Evolutionary conservation across 305 asterid genomes (phyloP).

Genomic region (Fraxinus angustifolia): DNA sequence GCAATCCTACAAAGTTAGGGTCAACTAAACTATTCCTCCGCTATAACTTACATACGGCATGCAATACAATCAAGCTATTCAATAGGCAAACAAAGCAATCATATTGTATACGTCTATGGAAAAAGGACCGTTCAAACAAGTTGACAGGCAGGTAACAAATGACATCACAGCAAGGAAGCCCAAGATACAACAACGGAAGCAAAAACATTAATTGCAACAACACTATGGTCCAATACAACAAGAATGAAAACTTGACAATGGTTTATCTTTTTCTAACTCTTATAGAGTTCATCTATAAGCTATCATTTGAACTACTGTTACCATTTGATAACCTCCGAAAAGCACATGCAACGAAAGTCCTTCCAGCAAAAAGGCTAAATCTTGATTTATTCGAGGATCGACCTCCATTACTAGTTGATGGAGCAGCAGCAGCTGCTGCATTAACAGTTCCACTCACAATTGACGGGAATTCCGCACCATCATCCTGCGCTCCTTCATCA

Average conservation of each 20-base stretch:
- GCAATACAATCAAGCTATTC: background rate
- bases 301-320: constrained; percentile 39
- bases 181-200: constrained; percentile 20
- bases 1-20: background rate
- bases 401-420: constrained; percentile 45
- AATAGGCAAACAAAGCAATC: constrained; percentile 1
- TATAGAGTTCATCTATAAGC: constrained; percentile 30
- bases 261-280: constrained; percentile 14
- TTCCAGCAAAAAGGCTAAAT: constrained; percentile 61
- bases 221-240: constrained; percentile 12
- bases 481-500: constrained; percentile 54
- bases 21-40: background rate
- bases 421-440: constrained; percentile 27
- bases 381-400: constrained; percentile 47
- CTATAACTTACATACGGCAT: background rate
- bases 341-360: constrained; percentile 68
- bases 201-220: constrained; percentile 17
- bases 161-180: background rate
- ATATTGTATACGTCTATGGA: background rate
- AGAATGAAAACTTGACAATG: constrained; percentile 15
- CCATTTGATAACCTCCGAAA: constrained; percentile 63
- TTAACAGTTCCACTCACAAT: constrained; percentile 23
- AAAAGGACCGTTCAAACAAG: constrained; percentile 5
- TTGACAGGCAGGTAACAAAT: background rate
- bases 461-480: constrained; percentile 48